Evolutionary conservation across 176 grass and related monocot genomes (phyloP).

Genomic region (Chrysopogon serrulatus): DNA sequence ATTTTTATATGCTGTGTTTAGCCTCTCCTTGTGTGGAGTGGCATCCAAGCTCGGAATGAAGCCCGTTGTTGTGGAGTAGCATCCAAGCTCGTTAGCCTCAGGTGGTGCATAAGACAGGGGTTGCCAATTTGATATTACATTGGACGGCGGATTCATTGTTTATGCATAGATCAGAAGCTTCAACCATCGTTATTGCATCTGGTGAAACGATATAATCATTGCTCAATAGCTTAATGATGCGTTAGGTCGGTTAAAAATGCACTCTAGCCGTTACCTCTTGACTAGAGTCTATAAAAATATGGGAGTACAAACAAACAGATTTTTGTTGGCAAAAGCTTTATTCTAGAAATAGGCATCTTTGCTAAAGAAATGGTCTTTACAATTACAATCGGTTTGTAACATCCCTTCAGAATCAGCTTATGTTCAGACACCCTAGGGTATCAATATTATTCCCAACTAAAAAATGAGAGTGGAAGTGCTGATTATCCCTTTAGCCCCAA

Average conservation of each 20-base stretch:
- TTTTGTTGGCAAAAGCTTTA: not conserved
- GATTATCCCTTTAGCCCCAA: too few species aligned
- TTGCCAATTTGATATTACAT: not conserved
- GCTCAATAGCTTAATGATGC: not conserved
- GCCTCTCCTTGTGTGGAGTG: not conserved
- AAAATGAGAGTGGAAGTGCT: not conserved
- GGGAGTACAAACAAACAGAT: not conserved
- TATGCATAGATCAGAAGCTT: conserved; percentile 4
- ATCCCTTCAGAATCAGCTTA: not conserved
- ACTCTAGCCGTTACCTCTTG: not conserved
- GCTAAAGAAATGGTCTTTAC: not conserved
- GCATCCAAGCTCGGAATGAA: not conserved
- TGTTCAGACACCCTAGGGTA: not conserved
- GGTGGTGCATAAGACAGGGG: not conserved
- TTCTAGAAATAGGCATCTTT: not conserved
- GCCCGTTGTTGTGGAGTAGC: not conserved
- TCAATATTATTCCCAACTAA: not conserved
- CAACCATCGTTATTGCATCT: not conserved
- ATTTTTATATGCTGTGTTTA: not conserved
- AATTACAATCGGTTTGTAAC: not conserved
- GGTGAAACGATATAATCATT: conserved; percentile 20
- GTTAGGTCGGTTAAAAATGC: not conserved
- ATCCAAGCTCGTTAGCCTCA: not conserved
- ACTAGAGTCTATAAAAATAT: not conserved
- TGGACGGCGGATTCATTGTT: conserved; percentile 13